Evolutionary conservation across 345 rosid genomes (phyloP).

Genomic region (Euphorbia tirucalli): DNA sequence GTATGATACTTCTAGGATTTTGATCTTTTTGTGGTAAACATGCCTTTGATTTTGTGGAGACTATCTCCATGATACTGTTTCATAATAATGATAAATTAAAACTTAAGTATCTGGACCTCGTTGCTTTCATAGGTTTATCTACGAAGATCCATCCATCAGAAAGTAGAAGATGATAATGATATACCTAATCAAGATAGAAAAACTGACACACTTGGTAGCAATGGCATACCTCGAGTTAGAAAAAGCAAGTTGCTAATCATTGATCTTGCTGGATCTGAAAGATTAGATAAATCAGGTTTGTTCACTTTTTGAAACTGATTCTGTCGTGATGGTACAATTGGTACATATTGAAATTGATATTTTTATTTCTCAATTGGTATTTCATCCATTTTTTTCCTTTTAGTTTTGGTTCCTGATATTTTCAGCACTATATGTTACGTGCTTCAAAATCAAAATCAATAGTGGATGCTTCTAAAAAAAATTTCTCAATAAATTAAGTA

Average conservation of each 20-base stretch:
- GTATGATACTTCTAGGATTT: constrained; percentile 35
- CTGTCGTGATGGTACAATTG: constrained; percentile 42
- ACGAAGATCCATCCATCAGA: constrained; percentile 56
- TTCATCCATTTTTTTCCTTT: not conserved
- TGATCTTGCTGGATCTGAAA: constrained; percentile 98
- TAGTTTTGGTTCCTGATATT: not conserved
- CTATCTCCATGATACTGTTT: not conserved
- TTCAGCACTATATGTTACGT: not conserved
- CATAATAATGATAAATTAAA: not conserved
- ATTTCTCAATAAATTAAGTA: constrained; percentile 2
- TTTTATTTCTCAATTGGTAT: not conserved
- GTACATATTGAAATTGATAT: not conserved
- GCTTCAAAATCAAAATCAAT: not conserved
- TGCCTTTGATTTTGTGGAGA: not conserved
- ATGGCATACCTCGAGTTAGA: constrained; percentile 55
- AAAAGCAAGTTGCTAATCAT: constrained; percentile 91
- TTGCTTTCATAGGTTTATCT: constrained; percentile 52
- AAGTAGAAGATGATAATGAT: constrained; percentile 42
- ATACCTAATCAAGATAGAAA: constrained; percentile 20
- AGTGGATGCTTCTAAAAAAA: not conserved
- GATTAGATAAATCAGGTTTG: constrained; percentile 95
- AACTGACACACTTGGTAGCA: constrained; percentile 38
- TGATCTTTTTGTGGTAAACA: not conserved
- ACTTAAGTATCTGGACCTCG: not conserved
- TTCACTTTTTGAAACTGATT: constrained; percentile 13